Percentiles rank a stretch among this genome's conserved stretches.
phyloP scores from a whole-genome alignment of 2,329 filamentous ascomycete species.

The Colletotrichum spaethianum region DNA sequence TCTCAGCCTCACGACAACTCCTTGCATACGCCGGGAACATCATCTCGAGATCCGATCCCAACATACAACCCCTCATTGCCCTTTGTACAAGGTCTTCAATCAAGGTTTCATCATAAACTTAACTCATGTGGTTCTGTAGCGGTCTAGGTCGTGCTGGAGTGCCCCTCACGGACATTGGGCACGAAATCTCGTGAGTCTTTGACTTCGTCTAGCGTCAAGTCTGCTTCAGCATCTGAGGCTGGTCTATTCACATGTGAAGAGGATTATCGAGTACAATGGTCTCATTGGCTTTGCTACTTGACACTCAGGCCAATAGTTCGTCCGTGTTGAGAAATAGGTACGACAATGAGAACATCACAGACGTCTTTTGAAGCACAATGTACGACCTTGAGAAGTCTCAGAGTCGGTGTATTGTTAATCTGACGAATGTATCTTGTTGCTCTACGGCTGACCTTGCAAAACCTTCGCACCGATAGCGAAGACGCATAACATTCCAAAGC shows the following conservation, averaged over 20 bases:
- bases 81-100: conserved; percentile 9
- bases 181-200: conserved; percentile 25
- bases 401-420: neutral
- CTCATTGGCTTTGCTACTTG: neutral
- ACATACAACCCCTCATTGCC: conserved; percentile 25
- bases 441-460: conserved; percentile 22
- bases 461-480: conserved; percentile 32
- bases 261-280: neutral
- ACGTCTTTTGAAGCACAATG: neutral
- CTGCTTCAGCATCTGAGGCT: conserved; percentile 20
- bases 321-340: neutral
- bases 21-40: conserved; percentile 20
- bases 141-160: conserved; percentile 11
- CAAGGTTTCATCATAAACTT: conserved; percentile 38
- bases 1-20: conserved; percentile 36
- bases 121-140: neutral
- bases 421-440: neutral
- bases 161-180: conserved; percentile 30
- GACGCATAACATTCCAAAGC: conserved; percentile 1
- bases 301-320: conserved; percentile 26
- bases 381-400: conserved; percentile 16
- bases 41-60: conserved; percentile 28
- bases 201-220: conserved; percentile 31
- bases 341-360: neutral
- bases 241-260: conserved; percentile 30